Conservation (phyloP, 306 rosid species). For the Crotalaria pallida region DNA sequence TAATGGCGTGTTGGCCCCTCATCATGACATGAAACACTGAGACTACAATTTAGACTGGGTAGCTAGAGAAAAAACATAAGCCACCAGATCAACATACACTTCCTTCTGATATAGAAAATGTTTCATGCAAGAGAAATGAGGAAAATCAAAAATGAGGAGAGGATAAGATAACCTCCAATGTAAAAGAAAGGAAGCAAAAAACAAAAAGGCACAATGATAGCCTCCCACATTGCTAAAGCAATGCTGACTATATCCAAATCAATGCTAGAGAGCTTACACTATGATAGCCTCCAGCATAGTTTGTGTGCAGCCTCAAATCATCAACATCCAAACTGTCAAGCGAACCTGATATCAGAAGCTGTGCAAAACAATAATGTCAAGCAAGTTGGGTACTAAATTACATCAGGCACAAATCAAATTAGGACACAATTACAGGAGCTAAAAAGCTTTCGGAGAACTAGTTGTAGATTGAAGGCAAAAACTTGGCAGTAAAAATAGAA, state of each 20-base stretch:
- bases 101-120: neutral
- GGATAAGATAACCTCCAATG: neutral
- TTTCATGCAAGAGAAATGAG: neutral
- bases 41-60: constrained; percentile 10
- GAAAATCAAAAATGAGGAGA: neutral
- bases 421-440: neutral
- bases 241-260: neutral
- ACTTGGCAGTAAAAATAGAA: neutral
- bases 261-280: constrained; percentile 47
- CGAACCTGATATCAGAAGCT: constrained; percentile 98
- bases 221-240: no score
- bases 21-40: constrained; percentile 3
- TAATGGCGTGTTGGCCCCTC: neutral
- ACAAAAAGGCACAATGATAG: neutral
- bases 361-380: constrained; percentile 31
- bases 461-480: neutral
- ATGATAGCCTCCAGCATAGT: constrained; percentile 86
- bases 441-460: neutral
- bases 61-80: neutral
- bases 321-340: constrained; percentile 96
- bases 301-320: constrained; percentile 73
- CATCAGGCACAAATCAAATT: neutral
- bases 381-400: constrained; percentile 15
- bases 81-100: neutral
- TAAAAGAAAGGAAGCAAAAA: neutral